Conservation (phyloP, 2,329 filamentous ascomycete genomes). For the Didymella lethalis region DNA sequence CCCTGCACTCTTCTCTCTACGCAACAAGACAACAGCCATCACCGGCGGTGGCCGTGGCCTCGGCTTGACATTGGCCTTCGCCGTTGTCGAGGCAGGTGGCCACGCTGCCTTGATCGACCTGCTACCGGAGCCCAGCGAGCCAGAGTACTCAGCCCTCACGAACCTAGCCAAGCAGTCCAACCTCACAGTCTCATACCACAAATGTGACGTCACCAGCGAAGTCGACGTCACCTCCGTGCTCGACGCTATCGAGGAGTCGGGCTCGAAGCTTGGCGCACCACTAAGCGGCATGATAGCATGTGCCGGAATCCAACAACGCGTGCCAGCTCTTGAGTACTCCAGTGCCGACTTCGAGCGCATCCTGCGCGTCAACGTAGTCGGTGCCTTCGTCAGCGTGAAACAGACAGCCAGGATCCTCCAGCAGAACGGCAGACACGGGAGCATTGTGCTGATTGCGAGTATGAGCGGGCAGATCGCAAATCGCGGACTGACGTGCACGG, state of each 20-base stretch:
- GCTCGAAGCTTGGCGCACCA: not conserved
- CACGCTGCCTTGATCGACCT: not conserved
- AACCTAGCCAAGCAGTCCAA: not conserved
- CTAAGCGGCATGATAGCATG: not conserved
- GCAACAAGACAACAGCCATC: not conserved
- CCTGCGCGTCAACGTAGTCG: constrained; percentile 49
- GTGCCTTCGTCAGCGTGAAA: constrained; percentile 50
- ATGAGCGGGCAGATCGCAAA: not conserved
- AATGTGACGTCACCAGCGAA: not conserved
- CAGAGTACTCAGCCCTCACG: not conserved
- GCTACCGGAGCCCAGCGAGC: not conserved
- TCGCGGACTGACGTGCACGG: not conserved
- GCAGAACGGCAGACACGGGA: not conserved
- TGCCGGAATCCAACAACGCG: constrained; percentile 32
- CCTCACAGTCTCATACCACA: not conserved
- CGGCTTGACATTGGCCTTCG: not conserved
- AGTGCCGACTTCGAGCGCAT: constrained; percentile 48
- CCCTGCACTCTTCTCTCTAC: not conserved
- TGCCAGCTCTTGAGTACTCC: constrained; percentile 58
- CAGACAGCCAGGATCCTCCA: constrained; percentile 31
- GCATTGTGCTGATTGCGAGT: not conserved
- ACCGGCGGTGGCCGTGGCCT: not conserved
- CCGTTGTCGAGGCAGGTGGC: not conserved
- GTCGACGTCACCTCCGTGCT: not conserved
- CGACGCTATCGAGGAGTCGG: not conserved